A percentile compares a stretch with the other conserved stretches of the same genome.
These are phyloP conservation scores for Physcomitrellopsis africana DNA, from an alignment of 225 moss, liverwort and hornwort species.

Conservation along the genomic window DNA sequence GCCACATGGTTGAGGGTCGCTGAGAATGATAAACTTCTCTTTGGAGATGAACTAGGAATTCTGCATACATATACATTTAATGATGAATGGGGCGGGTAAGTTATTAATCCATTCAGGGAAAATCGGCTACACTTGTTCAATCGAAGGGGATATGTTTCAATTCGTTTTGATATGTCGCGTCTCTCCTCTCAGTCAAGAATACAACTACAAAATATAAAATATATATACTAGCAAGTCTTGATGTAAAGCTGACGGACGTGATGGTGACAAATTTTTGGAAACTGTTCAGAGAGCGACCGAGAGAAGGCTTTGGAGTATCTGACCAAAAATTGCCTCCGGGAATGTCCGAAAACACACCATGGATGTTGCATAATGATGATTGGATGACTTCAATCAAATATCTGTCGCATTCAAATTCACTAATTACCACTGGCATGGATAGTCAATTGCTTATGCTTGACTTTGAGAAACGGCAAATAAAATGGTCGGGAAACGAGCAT, in stretches of 20 bases:
- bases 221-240: slow-evolving; percentile 6
- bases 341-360: slow-evolving; percentile 79
- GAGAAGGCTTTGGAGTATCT: slow-evolving; percentile 65
- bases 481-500: slow-evolving; percentile 90
- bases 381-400: slow-evolving; percentile 90
- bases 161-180: background rate
- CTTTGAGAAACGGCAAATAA: slow-evolving; percentile 75
- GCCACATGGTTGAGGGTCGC: slow-evolving; percentile 88
- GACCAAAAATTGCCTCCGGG: slow-evolving; percentile 73
- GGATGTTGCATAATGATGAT: slow-evolving; percentile 80
- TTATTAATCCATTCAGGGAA: background rate
- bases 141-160: background rate
- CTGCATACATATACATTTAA: slow-evolving; percentile 84
- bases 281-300: slow-evolving; percentile 58
- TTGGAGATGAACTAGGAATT: slow-evolving; percentile 86
- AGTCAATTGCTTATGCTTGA: slow-evolving; percentile 83
- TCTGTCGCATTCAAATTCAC: slow-evolving; percentile 80
- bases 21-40: slow-evolving; percentile 91
- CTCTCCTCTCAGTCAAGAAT: background rate
- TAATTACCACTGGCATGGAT: slow-evolving; percentile 89
- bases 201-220: background rate
- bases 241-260: background rate
- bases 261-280: slow-evolving; percentile 6
- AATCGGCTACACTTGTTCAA: background rate
- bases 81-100: slow-evolving; percentile 95